A percentile compares a stretch with the other conserved stretches of the same genome.
These are phyloP conservation scores for Monosporascus sp. DNA, from an alignment of 2,329 filamentous ascomycete species.

Conservation along the genomic window DNA sequence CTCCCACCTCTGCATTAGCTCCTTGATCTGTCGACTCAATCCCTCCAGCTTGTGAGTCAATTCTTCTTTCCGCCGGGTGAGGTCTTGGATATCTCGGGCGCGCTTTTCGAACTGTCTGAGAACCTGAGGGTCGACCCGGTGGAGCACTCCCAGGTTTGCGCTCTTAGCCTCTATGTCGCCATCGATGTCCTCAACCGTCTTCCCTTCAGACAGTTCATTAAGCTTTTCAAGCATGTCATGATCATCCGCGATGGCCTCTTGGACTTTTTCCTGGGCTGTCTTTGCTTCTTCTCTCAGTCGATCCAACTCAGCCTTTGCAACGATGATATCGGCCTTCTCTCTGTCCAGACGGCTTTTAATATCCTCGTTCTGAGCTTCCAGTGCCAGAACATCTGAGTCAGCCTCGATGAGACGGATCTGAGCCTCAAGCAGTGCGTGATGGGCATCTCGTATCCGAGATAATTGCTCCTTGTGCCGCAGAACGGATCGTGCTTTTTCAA, in stretches of 20 bases:
- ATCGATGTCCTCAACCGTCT: slow-evolving; percentile 59
- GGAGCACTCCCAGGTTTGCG: slow-evolving; percentile 73
- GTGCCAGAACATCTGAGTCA: slow-evolving; percentile 66
- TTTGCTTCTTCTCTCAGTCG: slow-evolving; percentile 31
- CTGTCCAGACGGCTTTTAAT: slow-evolving; percentile 49
- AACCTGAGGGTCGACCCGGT: slow-evolving; percentile 69
- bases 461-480: slow-evolving; percentile 55
- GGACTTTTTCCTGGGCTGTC: slow-evolving; percentile 32
- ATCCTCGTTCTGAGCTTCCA: slow-evolving; percentile 60
- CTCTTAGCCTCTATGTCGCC: slow-evolving; percentile 69
- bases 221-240: slow-evolving; percentile 37
- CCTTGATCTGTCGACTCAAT: slow-evolving; percentile 53
- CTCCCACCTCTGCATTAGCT: slow-evolving; percentile 73
- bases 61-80: slow-evolving; percentile 52
- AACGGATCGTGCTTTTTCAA: slow-evolving; percentile 51
- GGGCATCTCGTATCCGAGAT: slow-evolving; percentile 53
- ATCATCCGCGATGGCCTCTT: slow-evolving; percentile 33
- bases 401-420: slow-evolving; percentile 74
- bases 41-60: slow-evolving; percentile 50
- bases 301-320: slow-evolving; percentile 34
- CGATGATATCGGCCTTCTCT: slow-evolving; percentile 34
- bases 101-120: slow-evolving; percentile 74
- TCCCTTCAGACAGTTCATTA: slow-evolving; percentile 38
- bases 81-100: slow-evolving; percentile 60
- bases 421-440: slow-evolving; percentile 61